Conservation (phyloP, 371 early-diverging fungal species). For the Apophysomyces trapeziformis region DNA sequence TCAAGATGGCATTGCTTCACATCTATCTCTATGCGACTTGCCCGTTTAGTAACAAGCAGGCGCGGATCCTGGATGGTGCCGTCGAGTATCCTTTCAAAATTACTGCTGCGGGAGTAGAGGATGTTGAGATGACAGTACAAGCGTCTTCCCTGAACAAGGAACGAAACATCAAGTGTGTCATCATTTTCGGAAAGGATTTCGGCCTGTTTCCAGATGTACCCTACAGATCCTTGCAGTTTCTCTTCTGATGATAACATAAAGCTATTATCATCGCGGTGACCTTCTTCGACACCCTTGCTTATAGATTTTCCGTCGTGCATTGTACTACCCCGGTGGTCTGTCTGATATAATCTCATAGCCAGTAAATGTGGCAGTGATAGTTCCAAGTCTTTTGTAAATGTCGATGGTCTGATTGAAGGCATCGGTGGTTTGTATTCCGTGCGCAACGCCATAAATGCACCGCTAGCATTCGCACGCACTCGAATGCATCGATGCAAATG, state of each 20-base stretch:
- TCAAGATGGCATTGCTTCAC: conserved; percentile 24
- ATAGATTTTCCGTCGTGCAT: neutral
- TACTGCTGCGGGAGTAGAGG: conserved; percentile 27
- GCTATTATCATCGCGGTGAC: neutral
- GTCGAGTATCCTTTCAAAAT: conserved; percentile 22
- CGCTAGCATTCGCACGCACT: conserved; percentile 59
- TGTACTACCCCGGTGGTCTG: neutral
- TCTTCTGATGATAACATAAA: conserved; percentile 7
- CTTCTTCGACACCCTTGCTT: neutral
- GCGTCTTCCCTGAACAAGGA: conserved; percentile 32
- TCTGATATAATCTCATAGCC: neutral
- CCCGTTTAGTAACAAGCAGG: neutral
- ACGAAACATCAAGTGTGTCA: conserved; percentile 45
- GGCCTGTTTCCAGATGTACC: conserved; percentile 21
- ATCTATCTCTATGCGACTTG: conserved; percentile 19
- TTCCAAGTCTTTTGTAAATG: conserved; percentile 37
- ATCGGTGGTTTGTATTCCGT: conserved; percentile 33
- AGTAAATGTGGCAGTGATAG: conserved; percentile 42
- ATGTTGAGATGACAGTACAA: conserved; percentile 55
- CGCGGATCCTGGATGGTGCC: neutral
- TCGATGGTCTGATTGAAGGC: conserved; percentile 23
- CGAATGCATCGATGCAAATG: conserved; percentile 56
- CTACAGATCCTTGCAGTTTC: conserved; percentile 8
- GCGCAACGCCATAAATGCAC: conserved; percentile 66
- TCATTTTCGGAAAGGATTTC: conserved; percentile 16